Conservation (phyloP, 768 basidiomycete genomes). For the Termitomyces sp. region DNA sequence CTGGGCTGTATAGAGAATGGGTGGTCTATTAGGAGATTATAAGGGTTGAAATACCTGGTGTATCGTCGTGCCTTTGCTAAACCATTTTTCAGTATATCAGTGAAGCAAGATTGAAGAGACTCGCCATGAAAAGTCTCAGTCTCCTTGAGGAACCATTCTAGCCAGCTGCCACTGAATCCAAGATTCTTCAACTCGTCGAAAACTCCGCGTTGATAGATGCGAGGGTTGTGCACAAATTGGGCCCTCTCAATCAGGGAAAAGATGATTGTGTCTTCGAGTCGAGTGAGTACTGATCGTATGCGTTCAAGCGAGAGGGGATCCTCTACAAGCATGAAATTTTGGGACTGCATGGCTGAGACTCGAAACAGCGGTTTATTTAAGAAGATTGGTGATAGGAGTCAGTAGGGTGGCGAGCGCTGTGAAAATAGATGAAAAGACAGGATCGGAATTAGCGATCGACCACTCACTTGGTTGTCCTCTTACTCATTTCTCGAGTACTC, state of each 20-base stretch:
- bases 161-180: slow-evolving; percentile 84
- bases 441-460: not conserved
- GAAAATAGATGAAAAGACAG: not conserved
- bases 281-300: slow-evolving; percentile 80
- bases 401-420: not conserved
- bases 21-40: not conserved
- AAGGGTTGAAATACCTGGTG: slow-evolving; percentile 59
- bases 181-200: slow-evolving; percentile 73
- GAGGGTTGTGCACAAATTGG: slow-evolving; percentile 91
- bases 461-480: not conserved
- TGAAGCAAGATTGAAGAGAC: slow-evolving; percentile 19
- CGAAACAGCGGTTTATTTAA: not conserved
- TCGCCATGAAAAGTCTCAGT: slow-evolving; percentile 92
- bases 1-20: slow-evolving; percentile 56
- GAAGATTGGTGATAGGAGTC: not conserved
- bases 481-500: not conserved
- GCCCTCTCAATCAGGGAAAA: slow-evolving; percentile 96
- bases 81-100: slow-evolving; percentile 1
- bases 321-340: slow-evolving; percentile 70
- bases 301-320: slow-evolving; percentile 85
- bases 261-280: slow-evolving; percentile 98
- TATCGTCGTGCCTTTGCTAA: slow-evolving; percentile 92
- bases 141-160: slow-evolving; percentile 97
- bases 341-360: slow-evolving; percentile 38
- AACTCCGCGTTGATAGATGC: slow-evolving; percentile 76